phyloP scores from a whole-genome alignment of 768 basidiomycete genomes.

The Lactarius deliciosus region DNA sequence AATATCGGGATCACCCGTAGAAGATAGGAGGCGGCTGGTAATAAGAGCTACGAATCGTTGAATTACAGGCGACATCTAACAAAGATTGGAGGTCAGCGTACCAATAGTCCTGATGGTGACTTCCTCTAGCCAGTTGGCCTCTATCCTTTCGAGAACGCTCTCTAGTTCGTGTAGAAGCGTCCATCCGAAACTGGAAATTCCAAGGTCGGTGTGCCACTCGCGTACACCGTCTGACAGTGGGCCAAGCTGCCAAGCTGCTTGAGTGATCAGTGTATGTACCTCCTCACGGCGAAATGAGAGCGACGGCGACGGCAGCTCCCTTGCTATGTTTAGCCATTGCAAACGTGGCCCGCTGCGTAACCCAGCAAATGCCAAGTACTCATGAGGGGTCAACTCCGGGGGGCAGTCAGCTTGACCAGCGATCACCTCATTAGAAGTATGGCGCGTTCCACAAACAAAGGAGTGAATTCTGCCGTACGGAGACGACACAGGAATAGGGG shows the following conservation, averaged over 20 bases:
- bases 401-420: conserved; percentile 44
- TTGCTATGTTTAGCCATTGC: conserved; percentile 37
- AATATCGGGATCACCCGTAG: neutral
- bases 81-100: neutral
- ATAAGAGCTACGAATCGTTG: neutral
- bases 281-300: conserved; percentile 42
- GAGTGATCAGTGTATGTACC: conserved; percentile 44
- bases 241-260: conserved; percentile 47
- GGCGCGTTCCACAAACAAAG: neutral
- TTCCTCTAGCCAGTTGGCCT: conserved; percentile 42
- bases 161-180: conserved; percentile 40
- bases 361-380: conserved; percentile 45
- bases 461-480: neutral
- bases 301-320: conserved; percentile 39
- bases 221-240: conserved; percentile 25
- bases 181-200: conserved; percentile 36
- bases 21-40: conserved; percentile 5
- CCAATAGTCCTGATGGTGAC: conserved; percentile 3
- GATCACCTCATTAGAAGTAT: conserved; percentile 43
- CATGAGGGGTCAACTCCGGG: conserved; percentile 43
- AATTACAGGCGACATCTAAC: no score
- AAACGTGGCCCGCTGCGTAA: conserved; percentile 45
- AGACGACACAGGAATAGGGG: neutral
- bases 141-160: conserved; percentile 38
- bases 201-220: conserved; percentile 44